Conservation (phyloP, 2,329 filamentous ascomycete genomes). For the Trichophyton mentagrophytes region DNA sequence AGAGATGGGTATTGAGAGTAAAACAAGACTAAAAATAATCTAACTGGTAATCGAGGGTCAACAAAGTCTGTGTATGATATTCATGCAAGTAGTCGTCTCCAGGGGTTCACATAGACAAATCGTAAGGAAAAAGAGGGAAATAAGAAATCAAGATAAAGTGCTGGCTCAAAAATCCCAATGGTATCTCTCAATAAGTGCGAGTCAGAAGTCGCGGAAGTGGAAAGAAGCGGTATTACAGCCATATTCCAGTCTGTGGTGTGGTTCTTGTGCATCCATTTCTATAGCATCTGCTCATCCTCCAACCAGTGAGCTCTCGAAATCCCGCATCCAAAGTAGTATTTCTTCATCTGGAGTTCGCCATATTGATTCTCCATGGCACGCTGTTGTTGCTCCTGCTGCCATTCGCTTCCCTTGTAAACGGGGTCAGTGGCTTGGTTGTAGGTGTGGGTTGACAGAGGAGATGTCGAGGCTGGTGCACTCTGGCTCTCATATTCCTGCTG, state of each 20-base stretch:
- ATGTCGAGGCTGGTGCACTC: conserved; percentile 9
- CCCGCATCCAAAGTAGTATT: conserved; percentile 16
- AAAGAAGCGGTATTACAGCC: background rate
- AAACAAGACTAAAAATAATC: background rate
- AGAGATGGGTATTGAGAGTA: background rate
- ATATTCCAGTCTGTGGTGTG: background rate
- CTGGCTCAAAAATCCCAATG: background rate
- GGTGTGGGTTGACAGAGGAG: conserved; percentile 12
- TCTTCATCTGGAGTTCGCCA: conserved; percentile 25
- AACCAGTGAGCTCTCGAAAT: conserved; percentile 12
- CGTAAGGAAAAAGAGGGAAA: background rate
- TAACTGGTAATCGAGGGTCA: background rate
- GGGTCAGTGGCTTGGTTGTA: conserved; percentile 31
- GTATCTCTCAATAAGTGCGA: background rate
- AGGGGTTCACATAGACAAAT: background rate
- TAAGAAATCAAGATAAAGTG: background rate
- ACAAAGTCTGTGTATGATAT: background rate
- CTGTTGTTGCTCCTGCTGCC: conserved; percentile 12
- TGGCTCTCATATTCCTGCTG: conserved; percentile 42
- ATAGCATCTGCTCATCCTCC: conserved; percentile 17
- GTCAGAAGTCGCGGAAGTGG: background rate
- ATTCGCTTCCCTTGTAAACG: conserved; percentile 32
- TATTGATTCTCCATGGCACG: conserved; percentile 28
- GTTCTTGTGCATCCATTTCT: background rate
- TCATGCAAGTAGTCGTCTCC: background rate